These are phyloP conservation scores for Alternaria ventricosa DNA, from an alignment of 2,329 filamentous ascomycete species.

Conservation along the genomic window DNA sequence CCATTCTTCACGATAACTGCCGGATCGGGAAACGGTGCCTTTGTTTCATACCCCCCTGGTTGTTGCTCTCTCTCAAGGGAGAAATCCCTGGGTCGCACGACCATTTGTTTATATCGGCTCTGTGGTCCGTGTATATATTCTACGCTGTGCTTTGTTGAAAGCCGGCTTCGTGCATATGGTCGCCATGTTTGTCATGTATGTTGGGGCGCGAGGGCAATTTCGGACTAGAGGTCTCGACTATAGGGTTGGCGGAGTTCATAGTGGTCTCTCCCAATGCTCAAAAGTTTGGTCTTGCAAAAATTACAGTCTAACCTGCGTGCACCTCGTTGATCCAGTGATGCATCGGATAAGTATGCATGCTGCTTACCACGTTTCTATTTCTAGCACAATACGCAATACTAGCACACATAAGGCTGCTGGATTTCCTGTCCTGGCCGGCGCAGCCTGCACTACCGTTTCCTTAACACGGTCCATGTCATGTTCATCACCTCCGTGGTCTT, in stretches of 20 bases:
- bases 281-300: conserved; percentile 13
- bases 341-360: not conserved
- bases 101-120: conserved; percentile 13
- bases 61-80: conserved; percentile 1
- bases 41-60: conserved; percentile 26
- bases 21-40: conserved; percentile 16
- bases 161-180: conserved; percentile 23
- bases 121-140: conserved; percentile 23
- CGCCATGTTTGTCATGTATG: conserved; percentile 24
- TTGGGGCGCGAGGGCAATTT: not conserved
- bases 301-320: not conserved
- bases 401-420: not conserved
- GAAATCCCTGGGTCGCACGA: conserved; percentile 2
- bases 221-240: conserved; percentile 6
- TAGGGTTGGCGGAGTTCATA: conserved; percentile 7
- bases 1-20: conserved; percentile 21
- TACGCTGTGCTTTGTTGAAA: conserved; percentile 1
- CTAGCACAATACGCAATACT: not conserved
- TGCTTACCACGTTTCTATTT: not conserved
- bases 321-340: not conserved
- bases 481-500: not conserved
- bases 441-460: not conserved
- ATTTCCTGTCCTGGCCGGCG: not conserved
- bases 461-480: not conserved
- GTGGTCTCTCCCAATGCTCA: conserved; percentile 15